Evolutionary conservation across 768 basidiomycete species (phyloP).

Genomic region (Macrolepiota fuliginosa): DNA sequence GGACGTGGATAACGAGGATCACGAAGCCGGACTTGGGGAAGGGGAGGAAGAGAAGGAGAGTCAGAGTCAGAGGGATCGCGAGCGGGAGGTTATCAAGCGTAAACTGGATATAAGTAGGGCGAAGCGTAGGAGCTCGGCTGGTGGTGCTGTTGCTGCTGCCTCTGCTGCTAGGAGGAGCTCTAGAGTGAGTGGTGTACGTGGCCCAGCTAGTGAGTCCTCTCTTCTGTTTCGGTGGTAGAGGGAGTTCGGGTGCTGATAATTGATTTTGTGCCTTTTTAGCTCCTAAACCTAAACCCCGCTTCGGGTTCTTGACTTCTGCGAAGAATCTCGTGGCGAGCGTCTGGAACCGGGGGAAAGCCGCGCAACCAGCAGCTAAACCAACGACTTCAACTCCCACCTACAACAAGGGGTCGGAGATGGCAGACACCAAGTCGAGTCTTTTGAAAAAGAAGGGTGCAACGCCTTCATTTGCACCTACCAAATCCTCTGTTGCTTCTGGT

Average conservation of each 20-base stretch:
- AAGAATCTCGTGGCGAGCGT: slow-evolving; percentile 72
- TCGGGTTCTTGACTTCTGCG: slow-evolving; percentile 71
- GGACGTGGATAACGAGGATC: slow-evolving; percentile 6
- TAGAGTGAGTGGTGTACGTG: neutral
- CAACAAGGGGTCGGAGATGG: neutral
- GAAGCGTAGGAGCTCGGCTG: slow-evolving; percentile 67
- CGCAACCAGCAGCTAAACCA: slow-evolving; percentile 23
- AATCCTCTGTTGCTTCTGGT: neutral
- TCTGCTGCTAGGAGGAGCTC: slow-evolving; percentile 26
- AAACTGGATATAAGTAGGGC: slow-evolving; percentile 68
- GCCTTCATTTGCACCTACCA: neutral
- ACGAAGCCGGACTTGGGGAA: neutral
- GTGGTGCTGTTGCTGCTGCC: slow-evolving; percentile 38
- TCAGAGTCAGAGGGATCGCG: slow-evolving; percentile 46
- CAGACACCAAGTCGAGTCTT: neutral
- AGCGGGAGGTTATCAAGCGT: slow-evolving; percentile 57
- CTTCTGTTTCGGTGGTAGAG: slow-evolving; percentile 1
- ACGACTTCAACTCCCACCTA: slow-evolving; percentile 12
- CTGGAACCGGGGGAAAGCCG: slow-evolving; percentile 58
- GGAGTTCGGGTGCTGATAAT: neutral
- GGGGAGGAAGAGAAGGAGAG: slow-evolving; percentile 38
- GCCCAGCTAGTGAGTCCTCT: slow-evolving; percentile 31
- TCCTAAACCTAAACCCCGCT: slow-evolving; percentile 47
- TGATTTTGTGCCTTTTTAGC: slow-evolving; percentile 27
- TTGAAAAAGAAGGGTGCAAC: slow-evolving; percentile 9